Evolutionary conservation across 75 land plant species (phyloP), one percentile per base, ranked within the genome.

Genomic region (Pinus tabuliformis): DNA sequence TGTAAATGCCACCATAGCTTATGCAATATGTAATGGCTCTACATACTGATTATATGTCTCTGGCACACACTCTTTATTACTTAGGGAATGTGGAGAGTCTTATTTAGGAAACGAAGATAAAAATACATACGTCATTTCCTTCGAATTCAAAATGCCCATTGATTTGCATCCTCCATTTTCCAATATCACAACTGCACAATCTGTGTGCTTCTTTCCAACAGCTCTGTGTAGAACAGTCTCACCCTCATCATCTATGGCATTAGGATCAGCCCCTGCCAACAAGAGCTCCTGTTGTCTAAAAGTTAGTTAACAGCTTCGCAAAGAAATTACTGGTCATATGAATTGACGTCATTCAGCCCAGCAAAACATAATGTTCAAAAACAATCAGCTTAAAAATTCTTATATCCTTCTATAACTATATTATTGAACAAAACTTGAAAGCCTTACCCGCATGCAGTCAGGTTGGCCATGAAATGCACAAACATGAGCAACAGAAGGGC

Each of bases 401-500:
- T 73, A 2, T 49, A 49, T 66, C 33, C 3, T 20, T 68, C 0
- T 20, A 42, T 11, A 12, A 39, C 13, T n/a, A 12, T 39, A 42
- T 68, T 45, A 68, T 39, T 68, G 22, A 39, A 73, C 2, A 70
- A 26, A 24, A 54, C 16, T 17, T 16, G 22, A 81, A 58, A 73
- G 24, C 58, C 83, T 49, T 81, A 95, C 98, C 63, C 81, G 86
- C 98, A 95, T 95, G 85, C 98, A 95, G 61, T 95, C 98, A 72
- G 98, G 98, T 76, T 95, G 97, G 70, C 98, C 98, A 89, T 93
- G 89, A 72, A 84, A 87, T 58, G 98, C 98, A 89, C 98, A 93
- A 72, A 93, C 91, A 84, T 95, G 98, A 72, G 93, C 93, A 79
- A 95, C 81, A 66, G 98, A 82, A 72, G 96, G 90, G 70, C 98